Percentiles rank a stretch among this genome's conserved stretches.
Evolutionary conservation across 2,329 filamentous ascomycete species (phyloP).

Genomic region (Pestalotiopsis sp.): DNA sequence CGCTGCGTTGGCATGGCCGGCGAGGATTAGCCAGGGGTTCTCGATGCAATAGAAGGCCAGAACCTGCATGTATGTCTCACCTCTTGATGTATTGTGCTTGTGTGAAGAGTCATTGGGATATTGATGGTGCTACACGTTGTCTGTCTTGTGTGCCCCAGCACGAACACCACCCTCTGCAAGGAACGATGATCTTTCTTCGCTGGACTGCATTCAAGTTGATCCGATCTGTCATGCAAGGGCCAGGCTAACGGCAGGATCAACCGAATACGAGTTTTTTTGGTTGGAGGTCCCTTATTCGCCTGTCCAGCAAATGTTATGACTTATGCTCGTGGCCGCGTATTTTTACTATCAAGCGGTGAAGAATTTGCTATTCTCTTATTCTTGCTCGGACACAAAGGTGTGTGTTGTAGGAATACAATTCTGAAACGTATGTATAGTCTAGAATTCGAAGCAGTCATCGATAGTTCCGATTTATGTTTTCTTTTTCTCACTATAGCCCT

Average conservation of each 20-base stretch:
- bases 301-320: background rate
- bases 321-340: background rate
- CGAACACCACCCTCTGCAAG: background rate
- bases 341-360: background rate
- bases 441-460: background rate
- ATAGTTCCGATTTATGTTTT: no score
- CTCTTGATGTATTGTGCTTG: background rate
- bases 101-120: background rate
- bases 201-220: background rate
- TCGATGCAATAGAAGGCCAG: background rate
- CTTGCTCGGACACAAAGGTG: background rate
- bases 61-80: background rate
- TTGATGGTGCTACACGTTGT: background rate
- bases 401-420: no score
- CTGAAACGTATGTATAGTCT: background rate
- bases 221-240: background rate
- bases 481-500: no score
- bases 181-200: background rate
- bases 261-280: background rate
- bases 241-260: background rate
- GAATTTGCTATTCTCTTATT: background rate
- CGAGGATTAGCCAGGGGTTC: background rate
- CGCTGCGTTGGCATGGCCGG: background rate
- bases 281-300: background rate
- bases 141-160: background rate